Conservation (phyloP, 345 rosid species). For the Turnera subulata region DNA sequence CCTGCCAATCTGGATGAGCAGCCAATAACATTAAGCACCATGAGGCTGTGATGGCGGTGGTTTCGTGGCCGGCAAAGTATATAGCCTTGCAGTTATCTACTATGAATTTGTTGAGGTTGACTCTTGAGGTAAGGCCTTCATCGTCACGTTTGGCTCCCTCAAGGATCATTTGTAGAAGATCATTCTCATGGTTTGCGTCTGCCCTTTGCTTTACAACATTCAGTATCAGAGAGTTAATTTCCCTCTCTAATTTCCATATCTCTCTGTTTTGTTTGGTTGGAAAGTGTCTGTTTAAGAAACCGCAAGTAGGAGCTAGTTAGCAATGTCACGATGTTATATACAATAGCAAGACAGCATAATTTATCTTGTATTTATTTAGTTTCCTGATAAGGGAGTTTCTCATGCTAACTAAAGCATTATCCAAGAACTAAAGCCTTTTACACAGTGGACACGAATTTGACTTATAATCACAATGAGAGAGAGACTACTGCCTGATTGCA, state of each 20-base stretch:
- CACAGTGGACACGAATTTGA: too few relatives aligned
- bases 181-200: slow-evolving; percentile 13
- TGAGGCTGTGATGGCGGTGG: slow-evolving; percentile 18
- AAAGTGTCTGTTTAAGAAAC: slow-evolving; percentile 2
- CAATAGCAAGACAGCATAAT: too few relatives aligned
- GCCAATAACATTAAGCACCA: slow-evolving; percentile 29
- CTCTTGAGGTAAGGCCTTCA: not conserved
- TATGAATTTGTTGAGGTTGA: slow-evolving; percentile 16
- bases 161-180: slow-evolving; percentile 23
- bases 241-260: slow-evolving; percentile 25
- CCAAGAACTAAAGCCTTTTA: too few relatives aligned
- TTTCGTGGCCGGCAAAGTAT: slow-evolving; percentile 31
- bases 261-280: slow-evolving; percentile 20
- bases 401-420: too few relatives aligned
- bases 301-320: not conserved
- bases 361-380: too few relatives aligned
- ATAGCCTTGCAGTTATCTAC: slow-evolving; percentile 32
- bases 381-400: too few relatives aligned
- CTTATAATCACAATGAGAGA: too few relatives aligned
- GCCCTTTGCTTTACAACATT: slow-evolving; percentile 19
- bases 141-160: slow-evolving; percentile 11
- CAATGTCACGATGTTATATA: not conserved
- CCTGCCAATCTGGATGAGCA: slow-evolving; percentile 27
- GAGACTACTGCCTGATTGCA: too few relatives aligned
- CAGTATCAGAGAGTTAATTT: slow-evolving; percentile 17